Percentiles rank a stretch among this genome's conserved stretches.
Conservation (phyloP, 371 early-diverging fungal species). For the Mortierella sp. region DNA sequence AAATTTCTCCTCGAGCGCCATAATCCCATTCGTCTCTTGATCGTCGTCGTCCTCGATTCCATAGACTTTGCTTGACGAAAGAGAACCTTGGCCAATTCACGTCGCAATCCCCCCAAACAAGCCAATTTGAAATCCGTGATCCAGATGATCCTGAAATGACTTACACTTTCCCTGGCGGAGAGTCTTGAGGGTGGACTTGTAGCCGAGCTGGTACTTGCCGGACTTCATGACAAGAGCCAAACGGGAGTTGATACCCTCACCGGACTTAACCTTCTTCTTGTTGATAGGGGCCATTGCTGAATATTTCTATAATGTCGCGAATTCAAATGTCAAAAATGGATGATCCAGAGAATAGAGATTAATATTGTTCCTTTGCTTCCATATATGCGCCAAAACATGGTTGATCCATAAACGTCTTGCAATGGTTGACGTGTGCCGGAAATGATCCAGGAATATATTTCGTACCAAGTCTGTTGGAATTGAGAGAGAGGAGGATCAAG, state of each 20-base stretch:
- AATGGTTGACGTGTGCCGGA: background rate
- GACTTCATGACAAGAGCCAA: constrained; percentile 99
- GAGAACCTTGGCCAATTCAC: no score
- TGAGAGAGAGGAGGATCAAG: constrained; percentile 53
- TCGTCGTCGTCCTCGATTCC: background rate
- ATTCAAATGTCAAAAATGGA: background rate
- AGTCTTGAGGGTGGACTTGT: constrained; percentile 98
- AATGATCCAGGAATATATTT: background rate
- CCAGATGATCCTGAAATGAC: constrained; percentile 29
- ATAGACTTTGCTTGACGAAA: no score
- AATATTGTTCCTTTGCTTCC: background rate
- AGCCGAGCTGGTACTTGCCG: constrained; percentile 97
- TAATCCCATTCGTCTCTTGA: background rate
- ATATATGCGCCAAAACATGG: background rate
- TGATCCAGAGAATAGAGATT: constrained; percentile 8
- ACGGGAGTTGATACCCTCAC: constrained; percentile 97
- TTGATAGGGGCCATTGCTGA: constrained; percentile 57
- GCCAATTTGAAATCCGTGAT: constrained; percentile 11
- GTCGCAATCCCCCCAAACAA: constrained; percentile 11
- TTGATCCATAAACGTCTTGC: background rate
- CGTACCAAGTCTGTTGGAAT: constrained; percentile 57
- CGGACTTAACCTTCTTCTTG: constrained; percentile 81
- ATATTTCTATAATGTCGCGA: constrained; percentile 23
- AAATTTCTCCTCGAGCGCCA: background rate
- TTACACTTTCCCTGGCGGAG: constrained; percentile 97